These are phyloP conservation scores for Eucalyptus dawsonii DNA, from an alignment of 345 rosid species.

Conservation along the genomic window DNA sequence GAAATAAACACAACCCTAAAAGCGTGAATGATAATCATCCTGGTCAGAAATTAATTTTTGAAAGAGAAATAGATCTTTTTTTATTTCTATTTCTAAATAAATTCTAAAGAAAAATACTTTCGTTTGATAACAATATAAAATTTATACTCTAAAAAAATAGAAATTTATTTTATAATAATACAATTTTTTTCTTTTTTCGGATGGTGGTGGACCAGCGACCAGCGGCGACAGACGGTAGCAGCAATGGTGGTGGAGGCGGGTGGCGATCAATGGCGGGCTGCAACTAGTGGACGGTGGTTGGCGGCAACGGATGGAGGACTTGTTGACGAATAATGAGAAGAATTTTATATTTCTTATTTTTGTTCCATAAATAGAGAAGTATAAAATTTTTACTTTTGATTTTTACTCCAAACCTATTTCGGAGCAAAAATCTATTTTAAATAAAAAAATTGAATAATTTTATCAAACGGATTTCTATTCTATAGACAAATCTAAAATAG, in stretches of 20 bases:
- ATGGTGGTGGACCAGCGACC: rapidly evolving
- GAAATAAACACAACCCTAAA: too few relatives aligned
- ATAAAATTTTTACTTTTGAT: too few relatives aligned
- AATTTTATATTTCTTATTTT: rapidly evolving
- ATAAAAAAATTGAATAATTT: too few relatives aligned
- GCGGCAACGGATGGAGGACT: rapidly evolving
- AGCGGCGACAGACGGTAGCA: too few relatives aligned
- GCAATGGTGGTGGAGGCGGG: rapidly evolving
- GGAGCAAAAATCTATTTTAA: rapidly evolving
- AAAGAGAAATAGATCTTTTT: rapidly evolving
- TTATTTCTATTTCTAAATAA: too few relatives aligned
- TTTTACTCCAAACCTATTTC: too few relatives aligned
- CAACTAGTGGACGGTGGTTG: rapidly evolving
- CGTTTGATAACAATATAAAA: rapidly evolving
- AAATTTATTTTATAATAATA: too few relatives aligned
- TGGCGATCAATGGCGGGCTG: rapidly evolving
- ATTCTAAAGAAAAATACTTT: rapidly evolving
- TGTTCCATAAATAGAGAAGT: rapidly evolving
- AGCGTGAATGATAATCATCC: rapidly evolving
- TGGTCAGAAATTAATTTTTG: rapidly evolving
- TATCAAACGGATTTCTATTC: too few relatives aligned
- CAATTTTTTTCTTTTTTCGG: too few relatives aligned
- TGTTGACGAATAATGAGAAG: rapidly evolving
- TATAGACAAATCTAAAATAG: rapidly evolving
- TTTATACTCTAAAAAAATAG: too few relatives aligned